These are phyloP conservation scores for Plasmodium coatneyi DNA, from an alignment of 169 alveolate genomes.

Conservation along the genomic window DNA sequence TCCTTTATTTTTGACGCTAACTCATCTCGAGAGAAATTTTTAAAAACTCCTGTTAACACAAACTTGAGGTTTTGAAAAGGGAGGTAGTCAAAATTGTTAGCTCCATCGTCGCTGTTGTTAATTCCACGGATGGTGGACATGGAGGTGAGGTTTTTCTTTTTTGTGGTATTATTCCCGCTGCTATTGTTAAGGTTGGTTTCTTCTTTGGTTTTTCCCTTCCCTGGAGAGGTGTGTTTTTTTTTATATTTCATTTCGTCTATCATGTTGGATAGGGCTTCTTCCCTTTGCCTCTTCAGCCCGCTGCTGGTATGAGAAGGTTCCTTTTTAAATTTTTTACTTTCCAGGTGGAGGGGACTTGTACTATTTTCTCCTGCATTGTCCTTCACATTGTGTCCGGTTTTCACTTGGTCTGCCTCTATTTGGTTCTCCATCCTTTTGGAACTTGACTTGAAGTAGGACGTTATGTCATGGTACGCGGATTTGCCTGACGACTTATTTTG, in stretches of 20 bases:
- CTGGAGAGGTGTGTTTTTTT: slow-evolving; percentile 15
- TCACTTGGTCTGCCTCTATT: not conserved
- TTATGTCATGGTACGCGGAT: slow-evolving; percentile 25
- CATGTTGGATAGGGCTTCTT: not conserved
- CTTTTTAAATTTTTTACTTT: not conserved
- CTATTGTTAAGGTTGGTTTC: not conserved
- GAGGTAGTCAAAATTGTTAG: slow-evolving; percentile 30
- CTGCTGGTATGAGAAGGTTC: not conserved
- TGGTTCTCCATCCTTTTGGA: slow-evolving; percentile 15
- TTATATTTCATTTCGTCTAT: not conserved
- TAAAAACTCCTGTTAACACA: slow-evolving; percentile 91
- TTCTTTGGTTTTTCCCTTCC: not conserved
- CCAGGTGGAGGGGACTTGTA: not conserved
- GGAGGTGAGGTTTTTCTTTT: not conserved
- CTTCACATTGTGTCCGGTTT: not conserved
- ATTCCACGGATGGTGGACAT: not conserved
- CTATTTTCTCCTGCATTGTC: slow-evolving; percentile 18
- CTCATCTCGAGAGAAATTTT: slow-evolving; percentile 84
- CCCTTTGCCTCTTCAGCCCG: slow-evolving; percentile 47
- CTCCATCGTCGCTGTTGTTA: not conserved
- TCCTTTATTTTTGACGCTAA: slow-evolving; percentile 84
- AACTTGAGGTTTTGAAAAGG: slow-evolving; percentile 84
- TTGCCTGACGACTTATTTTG: not conserved
- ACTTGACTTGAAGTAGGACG: slow-evolving; percentile 35
- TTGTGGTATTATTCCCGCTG: not conserved